Percentiles rank a stretch among this genome's conserved stretches.
Conservation (phyloP, 108 stramenopile genomes). For the Hondaea fermentalgiana region DNA sequence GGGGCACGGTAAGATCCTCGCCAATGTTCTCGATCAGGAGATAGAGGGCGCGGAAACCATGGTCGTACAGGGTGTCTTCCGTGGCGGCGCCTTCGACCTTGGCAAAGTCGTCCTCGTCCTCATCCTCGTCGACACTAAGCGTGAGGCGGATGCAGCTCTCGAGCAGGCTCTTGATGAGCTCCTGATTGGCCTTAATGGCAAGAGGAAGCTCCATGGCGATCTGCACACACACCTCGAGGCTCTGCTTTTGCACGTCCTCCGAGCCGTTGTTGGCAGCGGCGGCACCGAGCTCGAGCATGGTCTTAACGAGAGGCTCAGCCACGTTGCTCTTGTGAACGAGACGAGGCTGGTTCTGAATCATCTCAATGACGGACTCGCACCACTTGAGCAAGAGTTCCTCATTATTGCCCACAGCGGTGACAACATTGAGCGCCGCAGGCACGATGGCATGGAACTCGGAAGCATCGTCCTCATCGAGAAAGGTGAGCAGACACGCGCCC, state of each 20-base stretch:
- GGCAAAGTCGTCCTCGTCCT: background rate
- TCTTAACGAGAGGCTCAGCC: background rate
- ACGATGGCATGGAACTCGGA: background rate
- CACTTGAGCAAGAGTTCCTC: constrained; percentile 5
- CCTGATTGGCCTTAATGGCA: background rate
- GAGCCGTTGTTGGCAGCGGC: background rate
- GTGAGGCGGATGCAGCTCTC: constrained; percentile 1
- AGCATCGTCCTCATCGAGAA: background rate
- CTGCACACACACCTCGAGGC: background rate
- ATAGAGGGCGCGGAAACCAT: background rate
- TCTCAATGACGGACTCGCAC: constrained; percentile 13
- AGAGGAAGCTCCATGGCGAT: background rate
- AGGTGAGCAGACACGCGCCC: background rate
- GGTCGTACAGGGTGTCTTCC: background rate
- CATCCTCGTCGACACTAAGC: background rate
- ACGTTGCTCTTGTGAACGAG: background rate
- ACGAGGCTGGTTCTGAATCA: background rate
- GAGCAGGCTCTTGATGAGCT: background rate
- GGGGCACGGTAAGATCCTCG: background rate
- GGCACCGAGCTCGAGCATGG: background rate
- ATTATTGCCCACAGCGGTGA: background rate
- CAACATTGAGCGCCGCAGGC: background rate
- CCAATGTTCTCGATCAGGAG: background rate
- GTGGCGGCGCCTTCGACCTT: background rate
- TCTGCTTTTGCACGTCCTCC: background rate